Evolutionary conservation across 2,329 filamentous ascomycete genomes (phyloP).

Genomic region (Aspergillus sp.): DNA sequence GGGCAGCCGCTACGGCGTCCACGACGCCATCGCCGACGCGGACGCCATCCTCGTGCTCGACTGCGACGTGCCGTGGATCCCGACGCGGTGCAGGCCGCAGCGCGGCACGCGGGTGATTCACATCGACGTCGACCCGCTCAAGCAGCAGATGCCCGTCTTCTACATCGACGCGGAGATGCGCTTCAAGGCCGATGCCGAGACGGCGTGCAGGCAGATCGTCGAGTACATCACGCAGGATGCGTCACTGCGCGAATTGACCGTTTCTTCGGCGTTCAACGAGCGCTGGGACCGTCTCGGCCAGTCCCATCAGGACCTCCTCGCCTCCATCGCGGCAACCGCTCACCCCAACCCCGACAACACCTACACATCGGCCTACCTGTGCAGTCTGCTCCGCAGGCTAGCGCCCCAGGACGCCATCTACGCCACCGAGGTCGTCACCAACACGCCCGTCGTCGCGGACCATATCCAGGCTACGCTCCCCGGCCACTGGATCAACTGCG

Average conservation of each 20-base stretch:
- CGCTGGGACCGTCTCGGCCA: background rate
- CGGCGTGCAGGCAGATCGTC: slow-evolving; percentile 5
- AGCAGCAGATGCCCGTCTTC: slow-evolving; percentile 39
- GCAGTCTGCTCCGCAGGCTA: slow-evolving; percentile 3
- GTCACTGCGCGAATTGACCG: background rate
- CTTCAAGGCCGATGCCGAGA: slow-evolving; percentile 6
- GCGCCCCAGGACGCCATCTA: slow-evolving; percentile 6
- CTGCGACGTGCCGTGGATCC: slow-evolving; percentile 89
- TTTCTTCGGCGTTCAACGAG: background rate
- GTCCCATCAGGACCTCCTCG: background rate
- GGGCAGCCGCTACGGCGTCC: slow-evolving; percentile 66
- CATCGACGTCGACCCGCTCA: slow-evolving; percentile 63
- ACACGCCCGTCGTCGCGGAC: slow-evolving; percentile 9
- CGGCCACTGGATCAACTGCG: slow-evolving; percentile 57
- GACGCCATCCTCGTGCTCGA: slow-evolving; percentile 82
- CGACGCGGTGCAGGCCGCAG: slow-evolving; percentile 25
- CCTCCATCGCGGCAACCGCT: slow-evolving; percentile 1
- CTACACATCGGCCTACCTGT: slow-evolving; percentile 7
- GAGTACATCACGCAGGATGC: slow-evolving; percentile 1
- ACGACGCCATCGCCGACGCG: slow-evolving; percentile 67
- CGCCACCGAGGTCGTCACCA: slow-evolving; percentile 10
- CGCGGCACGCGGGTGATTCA: slow-evolving; percentile 57
- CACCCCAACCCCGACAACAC: background rate
- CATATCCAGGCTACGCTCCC: slow-evolving; percentile 8
- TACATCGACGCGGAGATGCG: slow-evolving; percentile 8